A percentile compares a stretch with the other conserved stretches of the same genome.
These are phyloP conservation scores for Blastomyces parvus DNA, from an alignment of 2,329 filamentous ascomycete species.

Conservation along the genomic window DNA sequence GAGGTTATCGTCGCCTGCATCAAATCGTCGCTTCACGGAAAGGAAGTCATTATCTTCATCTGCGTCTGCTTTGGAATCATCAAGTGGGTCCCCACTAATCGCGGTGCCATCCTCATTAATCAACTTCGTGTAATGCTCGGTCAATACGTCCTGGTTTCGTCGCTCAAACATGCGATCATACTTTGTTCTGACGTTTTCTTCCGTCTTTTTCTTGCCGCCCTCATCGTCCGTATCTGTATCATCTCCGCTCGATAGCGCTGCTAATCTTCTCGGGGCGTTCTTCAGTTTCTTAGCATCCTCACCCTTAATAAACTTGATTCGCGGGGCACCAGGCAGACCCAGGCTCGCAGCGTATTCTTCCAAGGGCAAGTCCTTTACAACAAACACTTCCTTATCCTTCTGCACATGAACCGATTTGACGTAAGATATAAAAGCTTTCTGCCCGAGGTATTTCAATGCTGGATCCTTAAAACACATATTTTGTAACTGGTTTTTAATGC, in stretches of 20 bases:
- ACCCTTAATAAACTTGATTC: conserved; percentile 87
- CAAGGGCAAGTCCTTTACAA: conserved; percentile 70
- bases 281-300: conserved; percentile 80
- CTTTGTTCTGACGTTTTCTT: conserved; percentile 74
- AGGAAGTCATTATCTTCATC: conserved; percentile 74
- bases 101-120: conserved; percentile 52
- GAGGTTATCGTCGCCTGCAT: conserved; percentile 54
- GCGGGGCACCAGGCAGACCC: conserved; percentile 80
- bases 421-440: conserved; percentile 93
- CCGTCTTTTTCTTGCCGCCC: conserved; percentile 49
- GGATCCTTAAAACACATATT: conserved; percentile 94
- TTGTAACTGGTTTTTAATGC: conserved; percentile 74
- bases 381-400: conserved; percentile 84
- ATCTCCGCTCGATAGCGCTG: conserved; percentile 53
- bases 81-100: conserved; percentile 26
- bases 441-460: conserved; percentile 85
- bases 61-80: conserved; percentile 38
- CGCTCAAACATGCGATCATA: conserved; percentile 98
- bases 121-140: conserved; percentile 86
- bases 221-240: conserved; percentile 39
- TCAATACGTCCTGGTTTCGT: conserved; percentile 88
- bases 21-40: conserved; percentile 77
- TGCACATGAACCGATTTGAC: conserved; percentile 76
- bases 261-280: conserved; percentile 63
- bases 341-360: conserved; percentile 79